A percentile compares a stretch with the other conserved stretches of the same genome.
phyloP scores from a whole-genome alignment of 148 eudicot genomes.

The Rhododendron vialii region DNA sequence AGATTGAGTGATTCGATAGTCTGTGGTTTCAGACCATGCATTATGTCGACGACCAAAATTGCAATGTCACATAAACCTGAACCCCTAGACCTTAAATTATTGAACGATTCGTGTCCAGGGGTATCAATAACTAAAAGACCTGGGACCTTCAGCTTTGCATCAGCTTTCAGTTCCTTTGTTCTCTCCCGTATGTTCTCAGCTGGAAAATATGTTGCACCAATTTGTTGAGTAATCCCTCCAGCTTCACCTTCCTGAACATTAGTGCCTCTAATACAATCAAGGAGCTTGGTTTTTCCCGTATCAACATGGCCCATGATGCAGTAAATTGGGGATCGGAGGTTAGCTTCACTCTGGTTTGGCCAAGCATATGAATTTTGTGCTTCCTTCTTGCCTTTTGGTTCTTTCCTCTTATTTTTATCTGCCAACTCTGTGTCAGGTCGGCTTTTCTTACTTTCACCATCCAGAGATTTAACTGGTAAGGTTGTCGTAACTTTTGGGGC shows the following conservation, averaged over 20 bases:
- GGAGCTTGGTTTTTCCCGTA: conserved; percentile 84
- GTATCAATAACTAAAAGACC: conserved; percentile 92
- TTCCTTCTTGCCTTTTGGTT: conserved; percentile 26
- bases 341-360: conserved; percentile 29
- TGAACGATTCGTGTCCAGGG: conserved; percentile 93
- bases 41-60: conserved; percentile 83
- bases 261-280: conserved; percentile 84
- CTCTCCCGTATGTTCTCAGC: conserved; percentile 84
- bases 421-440: conserved; percentile 24
- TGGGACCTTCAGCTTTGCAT: conserved; percentile 85
- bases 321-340: conserved; percentile 84
- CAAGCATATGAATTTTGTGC: conserved; percentile 22
- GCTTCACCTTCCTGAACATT: conserved; percentile 97
- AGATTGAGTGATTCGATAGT: conserved; percentile 90
- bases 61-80: conserved; percentile 99
- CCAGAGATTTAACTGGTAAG: conserved; percentile 22
- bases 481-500: conserved; percentile 19
- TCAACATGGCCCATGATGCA: conserved; percentile 96
- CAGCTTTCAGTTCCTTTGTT: conserved; percentile 86
- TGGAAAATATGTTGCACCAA: conserved; percentile 90
- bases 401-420: conserved; percentile 27
- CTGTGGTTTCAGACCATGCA: conserved; percentile 91
- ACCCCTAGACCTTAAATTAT: conserved; percentile 82
- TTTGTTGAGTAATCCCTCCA: conserved; percentile 96
- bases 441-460: conserved; percentile 28